These are phyloP conservation scores for Daldinia sp. DNA, from an alignment of 2,329 filamentous ascomycete genomes.

Conservation along the genomic window DNA sequence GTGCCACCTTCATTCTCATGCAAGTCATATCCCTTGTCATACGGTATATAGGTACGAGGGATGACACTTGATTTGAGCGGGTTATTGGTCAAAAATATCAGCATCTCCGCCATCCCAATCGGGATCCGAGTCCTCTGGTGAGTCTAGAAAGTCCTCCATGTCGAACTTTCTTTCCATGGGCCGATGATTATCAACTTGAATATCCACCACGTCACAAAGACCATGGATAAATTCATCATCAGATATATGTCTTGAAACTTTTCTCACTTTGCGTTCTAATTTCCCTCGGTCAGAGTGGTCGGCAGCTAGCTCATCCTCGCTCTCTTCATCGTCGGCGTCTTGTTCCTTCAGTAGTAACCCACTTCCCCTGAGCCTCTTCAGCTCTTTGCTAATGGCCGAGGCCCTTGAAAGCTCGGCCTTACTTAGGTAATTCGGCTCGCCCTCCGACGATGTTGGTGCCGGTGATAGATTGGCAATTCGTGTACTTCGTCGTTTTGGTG, in stretches of 20 bases:
- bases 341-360: conserved; percentile 35
- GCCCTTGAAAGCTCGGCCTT: conserved; percentile 26
- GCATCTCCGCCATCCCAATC: conserved; percentile 61
- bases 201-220: conserved; percentile 73
- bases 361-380: conserved; percentile 32
- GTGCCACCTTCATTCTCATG: conserved; percentile 16
- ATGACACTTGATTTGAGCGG: background rate
- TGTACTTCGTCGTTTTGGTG: conserved; percentile 42
- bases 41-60: background rate
- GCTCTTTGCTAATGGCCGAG: conserved; percentile 33
- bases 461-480: conserved; percentile 40
- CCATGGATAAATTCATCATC: conserved; percentile 64
- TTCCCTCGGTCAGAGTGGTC: conserved; percentile 19
- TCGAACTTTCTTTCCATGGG: conserved; percentile 72
- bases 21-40: conserved; percentile 13
- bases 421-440: conserved; percentile 6
- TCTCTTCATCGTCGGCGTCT: conserved; percentile 48
- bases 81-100: conserved; percentile 34
- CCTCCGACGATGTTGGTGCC: conserved; percentile 29
- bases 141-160: conserved; percentile 76
- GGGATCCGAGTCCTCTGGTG: conserved; percentile 61
- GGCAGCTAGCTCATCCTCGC: conserved; percentile 46
- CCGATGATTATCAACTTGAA: conserved; percentile 79
- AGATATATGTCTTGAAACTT: conserved; percentile 16
- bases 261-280: conserved; percentile 26